These are phyloP conservation scores for Geotrichum australiense DNA, from an alignment of 1,139 yeast genomes.

Conservation along the genomic window DNA sequence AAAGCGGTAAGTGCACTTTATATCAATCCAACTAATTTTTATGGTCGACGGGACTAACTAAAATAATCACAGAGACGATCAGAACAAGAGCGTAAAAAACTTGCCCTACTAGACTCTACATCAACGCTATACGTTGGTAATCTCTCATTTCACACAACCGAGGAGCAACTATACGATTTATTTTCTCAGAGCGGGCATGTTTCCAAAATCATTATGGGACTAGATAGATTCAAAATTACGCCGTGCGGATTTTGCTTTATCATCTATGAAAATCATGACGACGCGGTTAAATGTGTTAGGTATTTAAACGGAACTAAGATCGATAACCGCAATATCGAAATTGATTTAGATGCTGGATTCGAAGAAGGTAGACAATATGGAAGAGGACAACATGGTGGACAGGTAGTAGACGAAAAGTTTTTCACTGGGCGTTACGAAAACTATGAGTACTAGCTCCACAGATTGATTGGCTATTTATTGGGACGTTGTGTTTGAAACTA, in stretches of 20 bases:
- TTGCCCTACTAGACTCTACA: slow-evolving; percentile 56
- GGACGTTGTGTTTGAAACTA: no score
- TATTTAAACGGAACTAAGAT: slow-evolving; percentile 72
- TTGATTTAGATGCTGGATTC: slow-evolving; percentile 93
- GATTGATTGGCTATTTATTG: no score
- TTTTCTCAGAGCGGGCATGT: slow-evolving; percentile 63
- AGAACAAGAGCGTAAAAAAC: slow-evolving; percentile 45
- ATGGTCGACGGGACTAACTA: slow-evolving; percentile 19
- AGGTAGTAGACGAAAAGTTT: slow-evolving; percentile 56
- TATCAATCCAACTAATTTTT: background rate
- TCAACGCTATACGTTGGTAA: slow-evolving; percentile 85
- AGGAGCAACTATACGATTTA: slow-evolving; percentile 84
- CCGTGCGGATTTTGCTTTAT: slow-evolving; percentile 97
- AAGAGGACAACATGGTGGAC: slow-evolving; percentile 87
- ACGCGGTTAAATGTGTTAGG: slow-evolving; percentile 74
- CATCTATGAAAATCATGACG: slow-evolving; percentile 57
- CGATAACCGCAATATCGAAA: slow-evolving; percentile 70
- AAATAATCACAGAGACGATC: slow-evolving; percentile 27
- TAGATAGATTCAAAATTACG: slow-evolving; percentile 77
- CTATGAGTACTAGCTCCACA: no score
- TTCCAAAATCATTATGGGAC: slow-evolving; percentile 81
- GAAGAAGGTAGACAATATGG: slow-evolving; percentile 93
- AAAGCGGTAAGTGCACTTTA: slow-evolving; percentile 49
- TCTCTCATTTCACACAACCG: slow-evolving; percentile 78
- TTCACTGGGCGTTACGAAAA: no score